Conservation (phyloP, 2,329 filamentous ascomycete genomes). For the Plenodomus lindquistii region DNA sequence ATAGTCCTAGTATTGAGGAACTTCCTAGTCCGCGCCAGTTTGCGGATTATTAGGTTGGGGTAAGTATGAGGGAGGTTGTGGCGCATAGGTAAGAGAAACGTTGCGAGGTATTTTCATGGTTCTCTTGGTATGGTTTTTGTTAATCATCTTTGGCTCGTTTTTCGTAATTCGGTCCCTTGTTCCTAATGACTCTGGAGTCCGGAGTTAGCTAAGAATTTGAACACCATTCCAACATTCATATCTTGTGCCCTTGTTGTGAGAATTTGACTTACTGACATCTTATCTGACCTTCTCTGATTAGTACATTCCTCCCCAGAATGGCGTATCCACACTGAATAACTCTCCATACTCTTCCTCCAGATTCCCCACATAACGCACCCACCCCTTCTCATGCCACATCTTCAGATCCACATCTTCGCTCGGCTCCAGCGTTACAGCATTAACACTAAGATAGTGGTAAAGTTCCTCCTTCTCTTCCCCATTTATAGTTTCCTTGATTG, state of each 20-base stretch:
- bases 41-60: background rate
- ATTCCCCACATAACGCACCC: constrained; percentile 36
- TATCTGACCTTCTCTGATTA: background rate
- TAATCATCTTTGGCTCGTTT: too few relatives aligned
- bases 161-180: too few relatives aligned
- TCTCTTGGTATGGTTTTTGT: too few relatives aligned
- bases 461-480: constrained; percentile 16
- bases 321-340: background rate
- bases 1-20: too few relatives aligned
- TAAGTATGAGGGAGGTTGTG: background rate
- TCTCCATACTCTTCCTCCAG: constrained; percentile 7
- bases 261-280: too few relatives aligned
- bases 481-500: constrained; percentile 9
- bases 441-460: constrained; percentile 38
- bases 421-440: constrained; percentile 37
- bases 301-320: constrained; percentile 15
- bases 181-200: too few relatives aligned
- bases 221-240: too few relatives aligned
- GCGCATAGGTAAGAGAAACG: too few relatives aligned
- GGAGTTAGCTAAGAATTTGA: too few relatives aligned
- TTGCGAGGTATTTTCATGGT: too few relatives aligned
- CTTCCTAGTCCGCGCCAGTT: background rate
- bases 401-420: constrained; percentile 32
- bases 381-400: constrained; percentile 41
- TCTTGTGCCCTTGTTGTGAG: too few relatives aligned